These are phyloP conservation scores for Suhomyces taliae DNA, from an alignment of 1,139 yeast genomes.

Conservation along the genomic window DNA sequence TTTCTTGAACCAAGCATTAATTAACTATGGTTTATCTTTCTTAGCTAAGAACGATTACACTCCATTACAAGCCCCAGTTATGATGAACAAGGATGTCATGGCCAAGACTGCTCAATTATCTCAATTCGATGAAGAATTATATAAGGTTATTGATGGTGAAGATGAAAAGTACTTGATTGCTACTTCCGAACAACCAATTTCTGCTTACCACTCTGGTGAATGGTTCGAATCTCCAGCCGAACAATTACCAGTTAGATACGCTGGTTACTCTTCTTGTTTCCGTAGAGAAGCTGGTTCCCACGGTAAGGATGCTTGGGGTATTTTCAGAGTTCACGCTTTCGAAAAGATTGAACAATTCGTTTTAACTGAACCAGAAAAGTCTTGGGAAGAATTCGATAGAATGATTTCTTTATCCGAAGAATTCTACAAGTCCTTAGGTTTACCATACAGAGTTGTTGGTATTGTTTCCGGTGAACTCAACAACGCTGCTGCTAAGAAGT, in stretches of 20 bases:
- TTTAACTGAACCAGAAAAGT: constrained; percentile 94
- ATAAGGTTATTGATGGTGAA: constrained; percentile 94
- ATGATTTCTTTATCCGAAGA: constrained; percentile 92
- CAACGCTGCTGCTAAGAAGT: constrained; percentile 98
- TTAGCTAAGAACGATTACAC: constrained; percentile 77
- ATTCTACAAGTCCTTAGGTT: constrained; percentile 85
- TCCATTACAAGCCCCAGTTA: constrained; percentile 97
- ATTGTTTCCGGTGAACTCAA: constrained; percentile 98
- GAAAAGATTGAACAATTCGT: constrained; percentile 98
- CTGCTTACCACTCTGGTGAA: constrained; percentile 96
- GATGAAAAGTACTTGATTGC: constrained; percentile 98
- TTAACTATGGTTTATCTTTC: constrained; percentile 90
- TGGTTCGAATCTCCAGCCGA: constrained; percentile 98
- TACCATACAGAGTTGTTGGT: constrained; percentile 97
- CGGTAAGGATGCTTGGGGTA: constrained; percentile 99
- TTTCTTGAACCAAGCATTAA: constrained; percentile 94
- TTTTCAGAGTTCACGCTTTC: constrained; percentile 97
- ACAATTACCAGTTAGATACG: constrained; percentile 93
- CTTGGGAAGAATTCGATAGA: constrained; percentile 95
- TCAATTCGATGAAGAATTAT: constrained; percentile 95
- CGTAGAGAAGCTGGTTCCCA: constrained; percentile 99
- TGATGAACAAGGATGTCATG: constrained; percentile 99
- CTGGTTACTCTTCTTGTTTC: constrained; percentile 98
- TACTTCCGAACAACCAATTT: constrained; percentile 98
- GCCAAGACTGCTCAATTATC: constrained; percentile 98